Conservation (phyloP, 1,284 basidiomycete genomes). For the Boletus sp. region DNA sequence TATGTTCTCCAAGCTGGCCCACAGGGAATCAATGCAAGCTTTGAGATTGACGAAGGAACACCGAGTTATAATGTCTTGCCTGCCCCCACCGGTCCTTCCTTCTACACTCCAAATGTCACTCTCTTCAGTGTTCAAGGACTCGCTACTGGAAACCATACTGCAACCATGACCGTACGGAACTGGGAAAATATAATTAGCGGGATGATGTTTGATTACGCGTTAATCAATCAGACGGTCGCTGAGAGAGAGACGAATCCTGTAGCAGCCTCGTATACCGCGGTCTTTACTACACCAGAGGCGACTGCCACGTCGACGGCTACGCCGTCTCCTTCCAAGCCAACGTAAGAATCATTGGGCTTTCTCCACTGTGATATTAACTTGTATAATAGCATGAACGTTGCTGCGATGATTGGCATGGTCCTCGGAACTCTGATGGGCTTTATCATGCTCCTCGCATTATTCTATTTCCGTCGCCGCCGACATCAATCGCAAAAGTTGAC, state of each 20-base stretch:
- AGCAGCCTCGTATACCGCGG: neutral
- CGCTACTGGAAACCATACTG: constrained; percentile 19
- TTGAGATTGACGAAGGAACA: constrained; percentile 19
- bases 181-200: constrained; percentile 14
- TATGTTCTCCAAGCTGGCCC: constrained; percentile 26
- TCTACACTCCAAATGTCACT: constrained; percentile 18
- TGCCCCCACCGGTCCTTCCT: constrained; percentile 15
- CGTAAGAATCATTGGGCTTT: neutral
- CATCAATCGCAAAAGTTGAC: neutral
- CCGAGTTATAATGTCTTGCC: constrained; percentile 12
- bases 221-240: constrained; percentile 20
- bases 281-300: neutral
- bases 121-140: constrained; percentile 23
- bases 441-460: constrained; percentile 1
- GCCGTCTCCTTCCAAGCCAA: neutral
- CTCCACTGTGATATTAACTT: neutral
- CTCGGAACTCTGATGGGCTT: constrained; percentile 17
- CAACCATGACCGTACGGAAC: constrained; percentile 16
- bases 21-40: constrained; percentile 20
- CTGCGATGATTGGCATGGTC: constrained; percentile 15
- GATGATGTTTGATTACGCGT: constrained; percentile 26
- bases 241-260: neutral
- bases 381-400: constrained; percentile 7
- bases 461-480: constrained; percentile 10
- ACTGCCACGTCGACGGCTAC: neutral